Base-by-base conservation (phyloP, 345 rosid genomes). In the Populus euphratica region DNA sequence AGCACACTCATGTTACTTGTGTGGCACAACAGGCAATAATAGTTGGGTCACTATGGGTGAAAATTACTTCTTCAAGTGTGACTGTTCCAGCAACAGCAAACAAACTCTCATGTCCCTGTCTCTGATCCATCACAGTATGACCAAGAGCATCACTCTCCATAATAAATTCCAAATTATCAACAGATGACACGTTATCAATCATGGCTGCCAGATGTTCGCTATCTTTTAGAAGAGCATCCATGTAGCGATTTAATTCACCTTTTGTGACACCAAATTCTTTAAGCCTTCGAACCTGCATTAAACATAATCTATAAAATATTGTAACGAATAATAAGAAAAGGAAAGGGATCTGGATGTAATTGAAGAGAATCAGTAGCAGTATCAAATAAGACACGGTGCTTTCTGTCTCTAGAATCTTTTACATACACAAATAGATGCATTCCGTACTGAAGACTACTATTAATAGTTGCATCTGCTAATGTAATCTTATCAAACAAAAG, bases 131-230 rank as follows among this genome's bases (percentile, higher is more conserved):
- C 75, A 96, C 97, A 7, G 89, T 89, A 76, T 96, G 99, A 76
- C 97, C 88, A 73, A 96, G 78, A n/a, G 99, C 99, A 88, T 92
- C 97, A 81, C 97, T 94, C 88, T 94, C 98, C 99, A 96, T 96
- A 56, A 90, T 88, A 85, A 94, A 92, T 86, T 96, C 98, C 90
- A 96, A 86, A 87, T 92, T 96, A 83, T 96, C 99, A 87, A 96
- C 99, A 59, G 99, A 96, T 36, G 98, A 89, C 78, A 96, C 97
- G 76, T 94, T 96, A 81, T 96, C 98, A 74, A 94, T 90, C 98
- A 92, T 94, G 76, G 98, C 98, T 36, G 98, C 94, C 67, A 92
- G 88, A 83, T 96, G 99, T 89, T 96, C 99, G 73, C 99, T 96
- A 82, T 96, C 99, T 87, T 96, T 94, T 69, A 96, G 79, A 68